Base-by-base conservation (phyloP, 352 stramenopile species). In the Phytopythium montanum region DNA sequence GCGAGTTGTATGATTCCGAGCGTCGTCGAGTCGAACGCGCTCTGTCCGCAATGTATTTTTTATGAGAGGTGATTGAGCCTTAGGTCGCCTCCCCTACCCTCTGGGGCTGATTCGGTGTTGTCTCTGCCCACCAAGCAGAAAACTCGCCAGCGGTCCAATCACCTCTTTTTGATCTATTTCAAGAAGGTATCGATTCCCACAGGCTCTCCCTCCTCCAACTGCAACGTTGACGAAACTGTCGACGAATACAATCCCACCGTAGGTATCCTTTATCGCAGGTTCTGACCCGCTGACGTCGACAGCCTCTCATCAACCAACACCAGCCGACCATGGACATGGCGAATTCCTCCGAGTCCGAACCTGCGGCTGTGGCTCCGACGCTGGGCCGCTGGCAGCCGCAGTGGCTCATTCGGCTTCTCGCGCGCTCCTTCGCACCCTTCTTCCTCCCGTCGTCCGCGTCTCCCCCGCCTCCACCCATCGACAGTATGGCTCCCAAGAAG, bases 401-500 rank as follows among this genome's bases (percentile, higher is more conserved):
- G 16, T 23, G 18, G 54, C 54, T 51, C 50, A 56, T 68, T 73
- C 57, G 52, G 49, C 48, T 56, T 60, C 51, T 52, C n/a, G 42
- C 49, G n/a, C 13, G 29, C 49, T 45, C n/a, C 19, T 36, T 44
- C 10, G 54, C 71, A 65, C 25, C 34, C 26, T 41, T 46, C n/a
- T 38, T 26, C 2, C n/a, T 52, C 41, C 10, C 26, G 9, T 46
- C 19, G 44, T 38, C 26, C 29, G 28, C 25, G 46, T 25, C 36
- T 39, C 25, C 49, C 19, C 31, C 44, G 3, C 23, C 8, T 28
- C 21, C 7, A n/a, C 39, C 19, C 3, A 6, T 7, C 13, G 19
- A 19, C 4, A 64, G 52, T 21, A 85, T 84, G 70, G 44, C 44
- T 13, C 62, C 73, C 4, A 75, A 81, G 57, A 92, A 92, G 61